Percentiles rank a stretch among this genome's conserved stretches.
These are phyloP conservation scores for Daldinia sp. DNA, from an alignment of 2,329 filamentous ascomycete species.

Conservation along the genomic window DNA sequence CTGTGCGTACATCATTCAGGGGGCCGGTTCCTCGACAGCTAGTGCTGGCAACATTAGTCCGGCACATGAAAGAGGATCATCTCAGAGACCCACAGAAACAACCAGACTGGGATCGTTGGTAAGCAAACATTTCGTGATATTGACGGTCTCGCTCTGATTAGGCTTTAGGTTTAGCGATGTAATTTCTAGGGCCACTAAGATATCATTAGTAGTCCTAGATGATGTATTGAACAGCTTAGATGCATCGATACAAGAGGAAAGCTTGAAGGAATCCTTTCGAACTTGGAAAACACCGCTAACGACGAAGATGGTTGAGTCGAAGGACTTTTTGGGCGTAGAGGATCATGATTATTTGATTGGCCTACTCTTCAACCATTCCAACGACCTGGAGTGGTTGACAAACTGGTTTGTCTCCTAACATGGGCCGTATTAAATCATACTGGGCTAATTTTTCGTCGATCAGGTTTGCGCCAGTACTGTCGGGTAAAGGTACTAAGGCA, in stretches of 20 bases:
- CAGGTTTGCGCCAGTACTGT: constrained; percentile 11
- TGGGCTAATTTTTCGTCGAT: constrained; percentile 6
- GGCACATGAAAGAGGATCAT: neutral
- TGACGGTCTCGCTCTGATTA: neutral
- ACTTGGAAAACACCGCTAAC: constrained; percentile 3
- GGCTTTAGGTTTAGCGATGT: constrained; percentile 13
- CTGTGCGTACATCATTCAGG: neutral
- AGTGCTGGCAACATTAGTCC: constrained; percentile 7
- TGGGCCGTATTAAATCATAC: neutral
- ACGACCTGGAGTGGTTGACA: constrained; percentile 6
- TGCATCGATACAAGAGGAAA: neutral
- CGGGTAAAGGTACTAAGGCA: neutral
- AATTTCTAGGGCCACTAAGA: neutral
- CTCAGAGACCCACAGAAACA: neutral
- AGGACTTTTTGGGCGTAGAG: neutral
- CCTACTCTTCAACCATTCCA: neutral
- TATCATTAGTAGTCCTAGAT: neutral
- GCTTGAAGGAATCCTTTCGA: constrained; percentile 11
- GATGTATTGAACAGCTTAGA: neutral
- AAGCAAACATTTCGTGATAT: neutral
- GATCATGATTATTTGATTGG: constrained; percentile 10
- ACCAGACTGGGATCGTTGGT: constrained; percentile 22
- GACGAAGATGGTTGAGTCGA: neutral
- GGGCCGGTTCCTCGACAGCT: neutral
- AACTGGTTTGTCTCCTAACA: constrained; percentile 16